These are phyloP conservation scores for Coemansia sp. DNA, from an alignment of 192 early-diverging fungal species.

Conservation along the genomic window DNA sequence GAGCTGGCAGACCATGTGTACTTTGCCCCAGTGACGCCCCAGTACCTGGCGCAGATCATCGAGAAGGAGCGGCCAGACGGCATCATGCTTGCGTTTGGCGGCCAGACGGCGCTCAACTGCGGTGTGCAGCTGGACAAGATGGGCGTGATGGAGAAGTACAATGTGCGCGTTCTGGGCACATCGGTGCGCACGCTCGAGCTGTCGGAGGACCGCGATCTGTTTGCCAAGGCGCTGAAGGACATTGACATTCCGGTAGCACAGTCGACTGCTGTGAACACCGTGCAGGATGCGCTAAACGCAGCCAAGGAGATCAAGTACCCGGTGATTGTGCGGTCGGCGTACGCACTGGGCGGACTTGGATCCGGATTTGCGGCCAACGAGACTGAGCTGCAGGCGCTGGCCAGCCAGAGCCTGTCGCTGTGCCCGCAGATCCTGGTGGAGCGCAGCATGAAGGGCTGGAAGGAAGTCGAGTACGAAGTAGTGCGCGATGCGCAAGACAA, in stretches of 20 bases:
- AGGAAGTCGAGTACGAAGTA: constrained; percentile 99
- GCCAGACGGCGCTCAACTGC: constrained; percentile 94
- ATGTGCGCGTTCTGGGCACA: constrained; percentile 93
- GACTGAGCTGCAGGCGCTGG: constrained; percentile 71
- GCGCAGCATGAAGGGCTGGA: constrained; percentile 97
- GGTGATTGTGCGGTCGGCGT: constrained; percentile 93
- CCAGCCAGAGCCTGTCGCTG: constrained; percentile 81
- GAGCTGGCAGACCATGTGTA: constrained; percentile 92
- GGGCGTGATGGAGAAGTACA: constrained; percentile 76
- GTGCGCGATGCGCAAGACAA: constrained; percentile 96
- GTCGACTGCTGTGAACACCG: constrained; percentile 83
- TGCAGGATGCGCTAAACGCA: constrained; percentile 83
- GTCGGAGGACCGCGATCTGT: constrained; percentile 94
- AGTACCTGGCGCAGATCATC: constrained; percentile 89
- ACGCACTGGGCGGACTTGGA: constrained; percentile 93
- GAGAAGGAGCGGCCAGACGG: constrained; percentile 94
- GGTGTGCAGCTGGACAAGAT: constrained; percentile 85
- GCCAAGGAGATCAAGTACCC: constrained; percentile 88
- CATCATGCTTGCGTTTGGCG: constrained; percentile 94
- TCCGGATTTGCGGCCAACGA: constrained; percentile 88
- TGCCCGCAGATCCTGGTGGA: constrained; percentile 95
- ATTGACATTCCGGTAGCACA: constrained; percentile 81
- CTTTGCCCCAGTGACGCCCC: constrained; percentile 92
- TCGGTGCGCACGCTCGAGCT: constrained; percentile 89
- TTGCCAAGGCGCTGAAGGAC: constrained; percentile 85